A percentile compares a stretch with the other conserved stretches of the same genome.
Evolutionary conservation across 2,329 filamentous ascomycete genomes (phyloP).

Genomic region (Xylariaceae sp.): DNA sequence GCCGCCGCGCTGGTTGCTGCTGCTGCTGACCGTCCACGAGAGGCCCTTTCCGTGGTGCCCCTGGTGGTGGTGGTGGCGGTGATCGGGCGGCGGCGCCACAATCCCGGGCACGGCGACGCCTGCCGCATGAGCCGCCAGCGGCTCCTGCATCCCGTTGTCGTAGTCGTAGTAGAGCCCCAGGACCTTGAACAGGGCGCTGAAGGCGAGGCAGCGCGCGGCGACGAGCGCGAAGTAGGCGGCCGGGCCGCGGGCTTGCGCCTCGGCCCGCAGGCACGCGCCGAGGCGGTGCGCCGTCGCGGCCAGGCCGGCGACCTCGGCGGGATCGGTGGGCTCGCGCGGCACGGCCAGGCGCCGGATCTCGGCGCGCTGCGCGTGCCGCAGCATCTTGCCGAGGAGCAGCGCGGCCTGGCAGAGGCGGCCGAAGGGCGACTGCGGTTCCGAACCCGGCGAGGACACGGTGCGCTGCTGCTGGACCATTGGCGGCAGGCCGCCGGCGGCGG

Average conservation of each 20-base stretch:
- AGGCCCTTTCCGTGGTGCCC: slow-evolving; percentile 1
- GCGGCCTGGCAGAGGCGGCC: slow-evolving; percentile 38
- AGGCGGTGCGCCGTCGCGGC: slow-evolving; percentile 9
- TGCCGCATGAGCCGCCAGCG: no score
- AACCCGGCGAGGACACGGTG: slow-evolving; percentile 32
- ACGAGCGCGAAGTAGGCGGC: slow-evolving; percentile 8
- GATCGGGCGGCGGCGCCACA: no score
- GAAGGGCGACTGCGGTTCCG: slow-evolving; percentile 40
- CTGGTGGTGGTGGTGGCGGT: not conserved
- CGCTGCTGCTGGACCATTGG: no score
- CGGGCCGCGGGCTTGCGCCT: slow-evolving; percentile 5
- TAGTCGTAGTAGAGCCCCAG: slow-evolving; percentile 3
- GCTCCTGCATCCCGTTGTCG: not conserved
- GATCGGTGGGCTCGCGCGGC: slow-evolving; percentile 11
- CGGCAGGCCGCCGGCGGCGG: slow-evolving; percentile 15
- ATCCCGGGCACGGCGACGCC: no score
- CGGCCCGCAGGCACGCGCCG: slow-evolving; percentile 4
- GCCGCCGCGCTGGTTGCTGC: not conserved
- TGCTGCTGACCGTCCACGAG: not conserved
- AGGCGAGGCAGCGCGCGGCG: slow-evolving; percentile 6
- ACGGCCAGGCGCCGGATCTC: slow-evolving; percentile 4
- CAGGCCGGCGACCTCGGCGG: slow-evolving; percentile 11
- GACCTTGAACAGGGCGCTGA: slow-evolving; percentile 7
- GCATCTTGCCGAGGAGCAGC: slow-evolving; percentile 26
- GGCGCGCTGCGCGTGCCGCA: slow-evolving; percentile 10